Evolutionary conservation across 768 basidiomycete species (phyloP).

Genomic region (Trametes punicea): DNA sequence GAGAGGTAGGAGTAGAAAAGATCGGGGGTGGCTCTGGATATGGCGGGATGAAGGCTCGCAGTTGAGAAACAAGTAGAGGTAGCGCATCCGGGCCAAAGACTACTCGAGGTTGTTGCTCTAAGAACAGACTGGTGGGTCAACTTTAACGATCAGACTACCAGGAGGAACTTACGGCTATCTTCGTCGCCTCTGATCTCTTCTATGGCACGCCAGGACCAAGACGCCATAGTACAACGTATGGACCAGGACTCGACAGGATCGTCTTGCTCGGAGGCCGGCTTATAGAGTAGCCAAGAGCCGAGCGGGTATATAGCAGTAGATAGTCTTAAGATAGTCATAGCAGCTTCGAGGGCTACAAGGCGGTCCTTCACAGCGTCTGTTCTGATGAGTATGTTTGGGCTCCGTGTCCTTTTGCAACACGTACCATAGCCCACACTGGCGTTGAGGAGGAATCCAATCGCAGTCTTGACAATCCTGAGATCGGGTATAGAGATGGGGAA

Average conservation of each 20-base stretch:
- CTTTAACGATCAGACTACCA: not conserved
- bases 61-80: slow-evolving; percentile 55
- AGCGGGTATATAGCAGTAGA: slow-evolving; percentile 71
- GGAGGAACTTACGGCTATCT: slow-evolving; percentile 38
- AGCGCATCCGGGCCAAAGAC: slow-evolving; percentile 62
- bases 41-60: slow-evolving; percentile 61
- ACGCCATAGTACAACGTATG: slow-evolving; percentile 59
- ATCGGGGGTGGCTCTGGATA: slow-evolving; percentile 37
- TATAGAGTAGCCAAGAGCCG: slow-evolving; percentile 50
- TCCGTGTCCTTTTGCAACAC: slow-evolving; percentile 20
- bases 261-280: slow-evolving; percentile 3
- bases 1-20: slow-evolving; percentile 41
- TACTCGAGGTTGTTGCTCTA: slow-evolving; percentile 41
- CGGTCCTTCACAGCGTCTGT: slow-evolving; percentile 69
- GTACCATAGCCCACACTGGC: slow-evolving; percentile 73
- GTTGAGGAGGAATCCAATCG: slow-evolving; percentile 78
- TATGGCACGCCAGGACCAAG: slow-evolving; percentile 79
- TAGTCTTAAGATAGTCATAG: slow-evolving; percentile 63
- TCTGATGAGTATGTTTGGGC: not conserved
- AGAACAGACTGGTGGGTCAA: not conserved
- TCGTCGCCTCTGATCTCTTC: slow-evolving; percentile 66
- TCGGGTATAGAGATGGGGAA: slow-evolving; percentile 55
- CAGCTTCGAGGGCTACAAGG: slow-evolving; percentile 66
- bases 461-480: slow-evolving; percentile 71
- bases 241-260: slow-evolving; percentile 57